Evolutionary conservation across 139 green algal species (phyloP), one percentile per base, ranked within the genome.

Genomic region (Zygnema cylindricum): DNA sequence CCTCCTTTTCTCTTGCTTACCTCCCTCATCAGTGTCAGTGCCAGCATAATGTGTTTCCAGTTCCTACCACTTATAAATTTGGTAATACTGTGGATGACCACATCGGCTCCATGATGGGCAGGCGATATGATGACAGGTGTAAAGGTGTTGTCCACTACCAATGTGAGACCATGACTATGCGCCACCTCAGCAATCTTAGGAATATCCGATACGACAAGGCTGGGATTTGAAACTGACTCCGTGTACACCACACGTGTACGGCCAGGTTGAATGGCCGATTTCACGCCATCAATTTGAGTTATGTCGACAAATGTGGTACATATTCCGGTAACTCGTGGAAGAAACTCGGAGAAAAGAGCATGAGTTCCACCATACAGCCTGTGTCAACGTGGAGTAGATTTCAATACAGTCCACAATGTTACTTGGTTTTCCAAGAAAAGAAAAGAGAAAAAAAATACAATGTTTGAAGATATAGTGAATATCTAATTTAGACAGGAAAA

Each of bases 101-200:
- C 79, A 69, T 97, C 95, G 0, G 94, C 95, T 2, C 95, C 95
- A 39, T 82, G 90, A 11, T 55, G 43, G 0, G 81, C 38, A 25
- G 95, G 95, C 0, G 92, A 94, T 0, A 97, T 69, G 0, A 94
- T 39, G 11, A 93, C 33, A 0, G 95, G 93, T 1, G 93, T 92
- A 90, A 97, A 97, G 0, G 94, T 96, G 93, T 96, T 96, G 94
- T 96, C 94, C 38, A 97, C 95, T 41, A 97, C 93, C 55, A 97
- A 89, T 42, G 79, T 39, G 40, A 43, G 40, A 25, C 43, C 57
- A 69, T 82, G 76, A 2, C 33, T 42, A 57, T 94, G 93, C 0
- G 94, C 92, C 25, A 95, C 42, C 41, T 85, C 55, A 0, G 93
- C 91, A 40, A 96, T 90, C 0, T 69, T 71, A 0, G 90, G 91